Evolutionary conservation across 495 filamentous ascomycete species (phyloP).

Genomic region (Penicillium robsamsonii): DNA sequence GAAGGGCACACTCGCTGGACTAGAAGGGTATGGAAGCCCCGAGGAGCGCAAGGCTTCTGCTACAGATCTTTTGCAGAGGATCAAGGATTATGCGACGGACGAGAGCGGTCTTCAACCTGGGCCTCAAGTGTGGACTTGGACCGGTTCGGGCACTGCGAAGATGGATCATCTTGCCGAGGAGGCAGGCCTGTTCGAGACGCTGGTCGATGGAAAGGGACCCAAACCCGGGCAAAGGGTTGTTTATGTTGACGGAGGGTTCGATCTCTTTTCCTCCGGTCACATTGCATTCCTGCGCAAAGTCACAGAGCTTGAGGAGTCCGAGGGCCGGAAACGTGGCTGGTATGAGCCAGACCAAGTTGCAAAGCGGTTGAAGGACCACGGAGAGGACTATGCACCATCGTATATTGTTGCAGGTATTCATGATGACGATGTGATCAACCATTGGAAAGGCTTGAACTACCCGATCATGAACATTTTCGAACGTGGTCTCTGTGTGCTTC

Average conservation of each 20-base stretch:
- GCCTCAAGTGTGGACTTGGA: constrained; percentile 78
- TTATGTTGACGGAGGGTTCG: constrained; percentile 95
- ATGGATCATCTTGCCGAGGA: constrained; percentile 50
- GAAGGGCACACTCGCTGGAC: constrained; percentile 60
- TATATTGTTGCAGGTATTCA: constrained; percentile 92
- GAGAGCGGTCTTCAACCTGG: constrained; percentile 69
- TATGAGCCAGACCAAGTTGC: constrained; percentile 60
- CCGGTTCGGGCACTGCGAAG: constrained; percentile 53
- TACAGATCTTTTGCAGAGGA: constrained; percentile 63
- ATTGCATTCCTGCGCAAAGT: constrained; percentile 89
- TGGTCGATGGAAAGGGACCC: constrained; percentile 66
- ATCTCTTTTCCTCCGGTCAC: constrained; percentile 94
- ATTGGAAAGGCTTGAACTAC: constrained; percentile 95
- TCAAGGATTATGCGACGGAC: constrained; percentile 83
- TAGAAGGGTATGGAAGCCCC: constrained; percentile 66
- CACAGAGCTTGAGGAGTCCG: constrained; percentile 62
- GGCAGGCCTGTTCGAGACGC: constrained; percentile 54
- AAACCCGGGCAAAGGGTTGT: constrained; percentile 78
- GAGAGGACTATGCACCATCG: constrained; percentile 71
- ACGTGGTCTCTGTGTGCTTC: constrained; percentile 89
- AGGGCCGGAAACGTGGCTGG: constrained; percentile 67
- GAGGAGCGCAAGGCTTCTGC: constrained; percentile 63
- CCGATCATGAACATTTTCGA: constrained; percentile 99
- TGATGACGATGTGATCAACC: constrained; percentile 89
- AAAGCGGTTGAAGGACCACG: constrained; percentile 57